Base-by-base conservation (phyloP, 148 eudicot species). In the Spergularia marina region DNA sequence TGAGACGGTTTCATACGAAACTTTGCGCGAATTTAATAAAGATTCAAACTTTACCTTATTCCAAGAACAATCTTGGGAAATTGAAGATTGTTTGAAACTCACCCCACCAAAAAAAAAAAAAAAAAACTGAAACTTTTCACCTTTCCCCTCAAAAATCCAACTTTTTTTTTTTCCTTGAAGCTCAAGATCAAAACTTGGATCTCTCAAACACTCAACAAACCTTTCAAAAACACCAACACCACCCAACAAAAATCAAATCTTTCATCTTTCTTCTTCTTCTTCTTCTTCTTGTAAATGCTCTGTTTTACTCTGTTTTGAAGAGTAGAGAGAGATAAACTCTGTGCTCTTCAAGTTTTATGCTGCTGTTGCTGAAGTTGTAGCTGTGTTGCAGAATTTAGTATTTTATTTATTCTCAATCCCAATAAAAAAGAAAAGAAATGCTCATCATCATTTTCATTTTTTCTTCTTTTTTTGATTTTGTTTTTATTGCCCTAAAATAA, bases 171-270 rank as follows among this genome's bases (percentile, higher is more conserved):
- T 44, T 6, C 1, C 49, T 7, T 41, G 44, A 0, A 62, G 41
- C 65, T 56, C 12, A 70, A 80, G 77, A 80, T 65, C 39, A 72
- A 57, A 79, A 74, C 55, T 79, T 74, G 82, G 74, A 79, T 79
- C 82, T 36, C 74, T 58, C 74, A 74, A 74, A 63, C 21, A 66
- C 62, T 54, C 74, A 49, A 21, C 36, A 56, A 55, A 10, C 44
- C 36, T 40, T 11, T 13, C 30, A 64, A 55, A 72, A 65, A 54
- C 12, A 23, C 13, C 36, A 21, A 18, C 5, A 5, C 34, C 40
- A 55, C 23, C 11, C 12, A 18, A 57, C 7, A 78, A 78, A 71
- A 68, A 76, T 80, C 74, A 72, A 76, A 80, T 56, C 76, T 76
- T 76, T 72, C 47, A 30, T 63, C 44, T 12, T 18, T 25, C 3